Base-by-base conservation (phyloP, 768 basidiomycete species). In the Mycena rosella region DNA sequence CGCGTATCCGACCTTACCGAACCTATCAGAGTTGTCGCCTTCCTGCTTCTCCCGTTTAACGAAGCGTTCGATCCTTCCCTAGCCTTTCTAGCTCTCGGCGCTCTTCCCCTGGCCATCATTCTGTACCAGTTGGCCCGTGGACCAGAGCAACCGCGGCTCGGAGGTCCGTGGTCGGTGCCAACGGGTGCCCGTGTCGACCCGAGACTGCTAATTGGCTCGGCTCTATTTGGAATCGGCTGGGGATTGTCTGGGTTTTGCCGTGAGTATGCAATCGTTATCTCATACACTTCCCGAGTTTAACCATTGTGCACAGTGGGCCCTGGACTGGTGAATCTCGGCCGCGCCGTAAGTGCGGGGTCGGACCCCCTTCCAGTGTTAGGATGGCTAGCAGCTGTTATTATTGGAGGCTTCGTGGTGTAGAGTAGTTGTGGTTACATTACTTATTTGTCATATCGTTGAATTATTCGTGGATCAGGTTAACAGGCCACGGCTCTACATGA, bases 181-280 rank as follows among this genome's bases (percentile, higher is more conserved):
- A 79, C 79, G 34, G 76, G 70, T 36, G 79, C 78, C 20, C 69
- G 74, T 36, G 78, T 90, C 20, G 85, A 90, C 69, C 54, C 66
- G 27, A 82, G 74, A 66, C 80, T 91, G 30, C 48, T 91, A 10
- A 60, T 73, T 32, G 89, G 89, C 24, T 82, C 88, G 14, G 81
- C 84, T 20, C 67, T 89, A 40, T 91, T 91, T 74, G 89, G 89
- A 53, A 66, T 88, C 29, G 89, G 89, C 1, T 91, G 89, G 89
- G 89, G 86, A 7, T 72, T 87, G 42, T 78, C 82, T 59, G 89
- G 89, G 36, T 77, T 90, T 53, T 91, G 89, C 75, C 89, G 89
- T 90, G 76, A 74, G 89, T 80, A 20, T 40, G 17, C 17, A 24
- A 5, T n/a, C n/a, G 26, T 18, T 9, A 29, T 36, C 40, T 56